phyloP scores from a whole-genome alignment of 1,284 basidiomycete species.

The Cystobasidium pallidum region DNA sequence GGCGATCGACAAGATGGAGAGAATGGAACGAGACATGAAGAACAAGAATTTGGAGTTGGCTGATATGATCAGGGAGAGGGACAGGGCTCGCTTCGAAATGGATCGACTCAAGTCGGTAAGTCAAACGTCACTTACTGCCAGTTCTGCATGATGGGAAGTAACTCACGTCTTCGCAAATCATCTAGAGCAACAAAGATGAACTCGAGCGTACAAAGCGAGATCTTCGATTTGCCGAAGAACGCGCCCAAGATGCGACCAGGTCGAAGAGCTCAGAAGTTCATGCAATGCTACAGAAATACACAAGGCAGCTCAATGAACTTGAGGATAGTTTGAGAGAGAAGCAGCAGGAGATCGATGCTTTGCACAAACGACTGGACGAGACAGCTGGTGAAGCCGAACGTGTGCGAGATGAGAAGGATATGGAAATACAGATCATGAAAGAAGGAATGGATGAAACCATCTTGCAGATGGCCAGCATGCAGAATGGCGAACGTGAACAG shows the following conservation, averaged over 20 bases:
- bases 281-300: constrained; percentile 85
- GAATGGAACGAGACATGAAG: constrained; percentile 98
- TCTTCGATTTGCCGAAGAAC: constrained; percentile 94
- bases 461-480: constrained; percentile 82
- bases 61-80: constrained; percentile 98
- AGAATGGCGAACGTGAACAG: constrained; percentile 80
- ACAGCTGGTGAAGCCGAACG: constrained; percentile 75
- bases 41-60: constrained; percentile 97
- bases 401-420: constrained; percentile 91
- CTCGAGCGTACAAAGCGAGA: constrained; percentile 90
- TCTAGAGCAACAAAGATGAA: constrained; percentile 86
- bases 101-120: constrained; percentile 82
- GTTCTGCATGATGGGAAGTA: not conserved
- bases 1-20: constrained; percentile 98
- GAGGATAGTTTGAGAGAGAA: constrained; percentile 89
- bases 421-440: constrained; percentile 92
- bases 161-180: too few relatives aligned
- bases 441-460: constrained; percentile 95
- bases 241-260: constrained; percentile 88
- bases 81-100: constrained; percentile 94
- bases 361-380: constrained; percentile 76
- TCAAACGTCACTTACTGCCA: constrained; percentile 26
- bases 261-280: constrained; percentile 94
- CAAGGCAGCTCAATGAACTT: constrained; percentile 91
- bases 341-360: constrained; percentile 90